Conservation (phyloP, 192 early-diverging fungal genomes). For the Coemansia sp. region DNA sequence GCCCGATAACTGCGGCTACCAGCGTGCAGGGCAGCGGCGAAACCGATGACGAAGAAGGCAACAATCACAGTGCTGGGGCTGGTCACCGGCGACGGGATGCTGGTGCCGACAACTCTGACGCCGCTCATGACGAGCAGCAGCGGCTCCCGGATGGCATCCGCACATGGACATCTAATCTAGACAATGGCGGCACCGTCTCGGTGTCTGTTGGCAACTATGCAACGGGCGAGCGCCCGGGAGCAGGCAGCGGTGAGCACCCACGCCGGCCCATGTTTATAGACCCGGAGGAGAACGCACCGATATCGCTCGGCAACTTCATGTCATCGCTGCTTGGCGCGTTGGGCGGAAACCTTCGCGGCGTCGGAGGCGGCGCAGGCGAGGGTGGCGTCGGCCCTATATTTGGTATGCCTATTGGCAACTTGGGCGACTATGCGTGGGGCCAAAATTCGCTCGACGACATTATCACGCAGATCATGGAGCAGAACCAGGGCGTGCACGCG, state of each 20-base stretch:
- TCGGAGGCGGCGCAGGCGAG: constrained; percentile 19
- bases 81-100: background rate
- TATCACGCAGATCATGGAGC: constrained; percentile 81
- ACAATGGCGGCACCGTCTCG: constrained; percentile 22
- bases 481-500: constrained; percentile 53
- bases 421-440: constrained; percentile 85
- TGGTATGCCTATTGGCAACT: constrained; percentile 56
- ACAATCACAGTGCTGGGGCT: background rate
- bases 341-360: constrained; percentile 35
- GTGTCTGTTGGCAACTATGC: constrained; percentile 36
- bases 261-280: constrained; percentile 44
- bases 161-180: constrained; percentile 43
- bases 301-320: constrained; percentile 35
- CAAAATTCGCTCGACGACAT: constrained; percentile 82
- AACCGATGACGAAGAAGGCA: background rate
- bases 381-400: constrained; percentile 26
- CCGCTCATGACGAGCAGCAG: constrained; percentile 11
- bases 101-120: background rate
- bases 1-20: constrained; percentile 1
- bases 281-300: constrained; percentile 42
- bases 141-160: constrained; percentile 20
- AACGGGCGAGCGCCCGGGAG: background rate
- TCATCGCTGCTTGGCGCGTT: constrained; percentile 43
- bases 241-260: constrained; percentile 13
- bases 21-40: background rate